phyloP scores from a whole-genome alignment of 306 rosid species.

The Acacia acuminata region DNA sequence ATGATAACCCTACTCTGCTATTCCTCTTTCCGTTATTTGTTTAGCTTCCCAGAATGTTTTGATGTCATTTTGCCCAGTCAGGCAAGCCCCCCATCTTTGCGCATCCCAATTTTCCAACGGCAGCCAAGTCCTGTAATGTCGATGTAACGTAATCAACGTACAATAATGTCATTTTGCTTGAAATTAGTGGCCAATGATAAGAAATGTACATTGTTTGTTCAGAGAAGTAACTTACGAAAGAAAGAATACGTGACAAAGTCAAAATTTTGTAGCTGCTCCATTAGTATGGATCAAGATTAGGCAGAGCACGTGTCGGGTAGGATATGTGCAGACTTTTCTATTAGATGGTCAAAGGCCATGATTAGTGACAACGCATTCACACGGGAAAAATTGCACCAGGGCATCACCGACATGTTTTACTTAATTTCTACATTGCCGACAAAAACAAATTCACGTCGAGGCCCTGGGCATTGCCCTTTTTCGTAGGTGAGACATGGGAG shows the following conservation, averaged over 20 bases:
- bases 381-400: not conserved
- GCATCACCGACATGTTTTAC: constrained; percentile 33
- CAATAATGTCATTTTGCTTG: constrained; percentile 7
- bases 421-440: constrained; percentile 6
- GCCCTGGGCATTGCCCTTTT: not conserved
- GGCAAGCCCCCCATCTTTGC: constrained; percentile 18
- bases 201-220: constrained; percentile 2
- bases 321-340: constrained; percentile 29
- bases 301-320: constrained; percentile 50
- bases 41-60: constrained; percentile 11
- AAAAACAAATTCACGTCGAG: constrained; percentile 16
- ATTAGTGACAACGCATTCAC: constrained; percentile 6
- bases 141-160: not conserved
- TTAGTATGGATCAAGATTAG: constrained; percentile 35
- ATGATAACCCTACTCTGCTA: constrained; percentile 6
- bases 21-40: not conserved
- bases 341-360: constrained; percentile 36
- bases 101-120: not conserved
- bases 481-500: not conserved
- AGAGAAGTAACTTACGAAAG: constrained; percentile 33
- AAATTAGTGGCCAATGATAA: not conserved
- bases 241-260: constrained; percentile 43
- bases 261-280: constrained; percentile 30
- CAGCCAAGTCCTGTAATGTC: not conserved
- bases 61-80: not conserved